Evolutionary conservation across 1,139 yeast species (phyloP), one percentile per base, ranked within the genome.

Genomic region (Taiozyma sp.): DNA sequence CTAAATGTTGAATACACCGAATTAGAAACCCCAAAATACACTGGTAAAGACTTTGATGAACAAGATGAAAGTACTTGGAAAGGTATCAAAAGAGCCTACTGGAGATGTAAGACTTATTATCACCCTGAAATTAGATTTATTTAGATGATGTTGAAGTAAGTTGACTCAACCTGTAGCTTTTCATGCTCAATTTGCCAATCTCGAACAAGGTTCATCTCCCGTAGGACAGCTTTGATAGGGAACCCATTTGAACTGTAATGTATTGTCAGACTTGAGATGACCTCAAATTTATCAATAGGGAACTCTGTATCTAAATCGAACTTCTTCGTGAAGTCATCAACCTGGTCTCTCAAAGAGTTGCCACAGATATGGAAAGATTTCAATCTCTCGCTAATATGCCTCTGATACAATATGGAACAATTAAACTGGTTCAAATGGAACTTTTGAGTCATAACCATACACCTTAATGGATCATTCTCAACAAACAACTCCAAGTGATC

Each of bases 101-200:
- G 93, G 93, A 76, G 79, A 50, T 83, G 88, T 64, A 83, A 86
- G 11, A 72, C 74, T 1, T 83, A 81, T 59, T 81, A 79, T 62
- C 88, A 83, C 58, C 88, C 88, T 5, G 82, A 77, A 54, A 80
- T 76, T 10, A 70, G 72, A 51, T 81, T 81, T 60, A 66, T 71
- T 47, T 61, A 49, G 14, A 22, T 5, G 6, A 22, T 40, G 19
- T 24, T 24, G 8, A 40, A 40, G 24, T 40, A 22, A 24, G 41
- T 37, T 19, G 41, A 9, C 10, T 37, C 41, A 10, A 37, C 10
- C 8, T 37, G 41, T 37, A 37, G 41, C 16, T 19, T 13, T 19
- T 37, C 7, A 4, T 37, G n/a, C 14, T 32, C 35, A n/a, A n/a
- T 9, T 32, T 37, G 24, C 41, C 41, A 37, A 16, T 37, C 24